A percentile compares a stretch with the other conserved stretches of the same genome.
Conservation (phyloP, 1,284 basidiomycete genomes). For the Boletus smithii region DNA sequence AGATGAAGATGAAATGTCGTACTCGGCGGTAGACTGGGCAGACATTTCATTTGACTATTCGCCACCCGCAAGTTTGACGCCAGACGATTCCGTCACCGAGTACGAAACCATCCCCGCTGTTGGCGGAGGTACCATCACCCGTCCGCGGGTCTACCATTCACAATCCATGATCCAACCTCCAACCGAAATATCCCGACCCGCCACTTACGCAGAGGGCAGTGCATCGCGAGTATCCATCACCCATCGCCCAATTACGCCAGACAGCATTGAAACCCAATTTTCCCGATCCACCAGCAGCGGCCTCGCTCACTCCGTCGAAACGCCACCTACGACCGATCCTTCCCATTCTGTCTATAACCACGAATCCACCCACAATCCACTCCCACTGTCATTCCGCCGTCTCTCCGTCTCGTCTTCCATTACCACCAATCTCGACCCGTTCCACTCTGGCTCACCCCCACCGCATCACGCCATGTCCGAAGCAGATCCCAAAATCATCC, state of each 20-base stretch:
- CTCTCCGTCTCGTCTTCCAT: conserved; percentile 45
- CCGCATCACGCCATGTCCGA: conserved; percentile 34
- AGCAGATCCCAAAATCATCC: conserved; percentile 57
- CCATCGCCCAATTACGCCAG: conserved; percentile 36
- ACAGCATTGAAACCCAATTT: conserved; percentile 43
- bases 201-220: conserved; percentile 5
- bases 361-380: conserved; percentile 26
- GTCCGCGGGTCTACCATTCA: conserved; percentile 72
- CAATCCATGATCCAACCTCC: conserved; percentile 60
- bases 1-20: conserved; percentile 45
- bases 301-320: conserved; percentile 31
- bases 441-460: conserved; percentile 41
- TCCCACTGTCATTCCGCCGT: conserved; percentile 38
- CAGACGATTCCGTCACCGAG: conserved; percentile 40
- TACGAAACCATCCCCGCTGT: conserved; percentile 75
- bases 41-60: conserved; percentile 43
- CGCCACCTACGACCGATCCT: conserved; percentile 32
- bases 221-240: conserved; percentile 14
- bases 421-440: conserved; percentile 27
- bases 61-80: conserved; percentile 30
- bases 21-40: conserved; percentile 68
- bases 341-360: conserved; percentile 19
- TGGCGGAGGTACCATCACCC: conserved; percentile 71
- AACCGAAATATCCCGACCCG: conserved; percentile 29
- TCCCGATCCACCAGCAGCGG: conserved; percentile 39